Evolutionary conservation across 2,329 filamentous ascomycete genomes (phyloP), one percentile per base, ranked within the genome.

Genomic region (Lasiodiplodia citricola): DNA sequence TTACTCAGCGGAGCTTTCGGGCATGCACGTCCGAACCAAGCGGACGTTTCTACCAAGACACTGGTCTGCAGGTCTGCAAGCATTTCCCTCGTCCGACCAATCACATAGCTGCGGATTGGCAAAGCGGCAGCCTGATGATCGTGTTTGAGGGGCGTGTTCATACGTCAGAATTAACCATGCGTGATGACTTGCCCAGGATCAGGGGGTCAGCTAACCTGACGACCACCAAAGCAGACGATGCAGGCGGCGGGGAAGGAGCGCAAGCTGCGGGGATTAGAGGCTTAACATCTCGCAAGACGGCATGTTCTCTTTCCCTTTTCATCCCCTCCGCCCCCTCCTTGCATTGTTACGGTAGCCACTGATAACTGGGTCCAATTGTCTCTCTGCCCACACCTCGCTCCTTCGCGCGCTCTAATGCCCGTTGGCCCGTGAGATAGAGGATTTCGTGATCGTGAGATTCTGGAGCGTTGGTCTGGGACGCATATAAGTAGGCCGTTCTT

Each of bases 151-250:
- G 11, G n/a, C 25, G 18, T n/a, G 28, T 16, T 21, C 47, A 52
- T 52, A 64, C 60, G 60, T 64, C 60, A 64, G 44, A 38, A 54
- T 64, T 52, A 38, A 23, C 44, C 28, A 25, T 13, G 4, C 25
- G 37, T 7, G 25, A 31, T 54, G 51, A 5, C 6, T 35, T 16
- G 25, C 14, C 54, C 16, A n/a, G 54, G 25, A 14, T 54, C 5
- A 6, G 11, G 51, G 28, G 23, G 51, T 4, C 23, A n/a, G 14
- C 14, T 3, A 31, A 16, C 51, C n/a, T 57, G 11, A 23, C 31
- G n/a, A 14, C 18, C 35, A 25, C 51, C 25, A 54, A 56, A 56
- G n/a, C 25, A 37, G 35, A 28, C 55, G 21, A 21, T n/a, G 4
- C 35, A 57, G 14, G n/a, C n/a, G 31, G 55, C 31, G 44, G n/a